Conservation (phyloP, 345 rosid species). For the Pelargonium nanum region DNA sequence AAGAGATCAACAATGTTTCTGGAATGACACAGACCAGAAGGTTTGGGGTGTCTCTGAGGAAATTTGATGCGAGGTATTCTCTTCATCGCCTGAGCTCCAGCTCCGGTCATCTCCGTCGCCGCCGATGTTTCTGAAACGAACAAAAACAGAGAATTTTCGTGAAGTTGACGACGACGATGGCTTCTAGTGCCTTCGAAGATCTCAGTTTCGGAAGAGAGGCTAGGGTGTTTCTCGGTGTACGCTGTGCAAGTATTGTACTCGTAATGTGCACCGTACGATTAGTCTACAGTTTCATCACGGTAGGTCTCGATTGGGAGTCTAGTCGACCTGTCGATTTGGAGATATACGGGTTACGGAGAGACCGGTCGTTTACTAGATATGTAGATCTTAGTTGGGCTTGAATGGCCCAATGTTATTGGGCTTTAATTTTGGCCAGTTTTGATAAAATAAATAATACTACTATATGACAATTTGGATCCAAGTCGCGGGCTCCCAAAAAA, state of each 20-base stretch:
- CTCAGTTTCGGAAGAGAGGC: background rate
- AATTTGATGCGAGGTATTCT: background rate
- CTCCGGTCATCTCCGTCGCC: background rate
- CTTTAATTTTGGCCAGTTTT: background rate
- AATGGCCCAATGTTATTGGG: background rate
- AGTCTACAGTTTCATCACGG: background rate
- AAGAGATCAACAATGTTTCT: no score
- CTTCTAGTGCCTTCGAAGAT: background rate
- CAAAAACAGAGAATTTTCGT: background rate
- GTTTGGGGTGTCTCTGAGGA: background rate
- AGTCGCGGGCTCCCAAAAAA: no score
- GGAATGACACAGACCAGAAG: background rate
- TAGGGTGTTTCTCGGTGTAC: background rate
- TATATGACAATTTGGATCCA: no score
- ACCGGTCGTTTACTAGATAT: background rate
- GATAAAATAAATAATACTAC: no score
- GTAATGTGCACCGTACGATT: background rate
- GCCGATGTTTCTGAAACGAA: background rate
- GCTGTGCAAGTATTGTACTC: background rate
- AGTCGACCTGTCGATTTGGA: background rate
- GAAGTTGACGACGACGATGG: background rate
- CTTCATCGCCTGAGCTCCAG: background rate
- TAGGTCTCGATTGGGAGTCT: background rate
- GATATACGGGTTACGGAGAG: no score
- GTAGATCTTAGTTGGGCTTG: background rate